Conservation (phyloP, 805 yeast species). For the Cyberlindnera galapagoensis region DNA sequence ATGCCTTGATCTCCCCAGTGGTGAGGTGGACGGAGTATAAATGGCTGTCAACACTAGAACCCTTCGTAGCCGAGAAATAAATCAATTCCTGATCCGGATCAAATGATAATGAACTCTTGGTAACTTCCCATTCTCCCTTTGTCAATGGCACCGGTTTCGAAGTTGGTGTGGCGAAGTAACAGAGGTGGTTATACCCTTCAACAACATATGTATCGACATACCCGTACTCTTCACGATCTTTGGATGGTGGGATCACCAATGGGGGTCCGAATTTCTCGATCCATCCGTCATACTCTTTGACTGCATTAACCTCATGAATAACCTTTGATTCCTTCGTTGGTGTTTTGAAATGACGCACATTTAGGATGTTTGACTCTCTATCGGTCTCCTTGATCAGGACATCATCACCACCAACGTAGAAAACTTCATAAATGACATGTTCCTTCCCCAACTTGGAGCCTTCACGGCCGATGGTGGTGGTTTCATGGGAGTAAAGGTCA, state of each 20-base stretch:
- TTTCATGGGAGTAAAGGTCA: constrained; percentile 31
- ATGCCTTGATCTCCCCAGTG: constrained; percentile 27
- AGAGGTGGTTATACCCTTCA: constrained; percentile 67
- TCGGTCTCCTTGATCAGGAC: constrained; percentile 55
- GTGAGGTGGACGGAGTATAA: constrained; percentile 15
- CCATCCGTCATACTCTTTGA: constrained; percentile 53
- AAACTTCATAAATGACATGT: constrained; percentile 55
- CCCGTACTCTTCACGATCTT: constrained; percentile 38
- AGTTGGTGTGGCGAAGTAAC: constrained; percentile 60
- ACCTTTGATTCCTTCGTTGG: constrained; percentile 26
- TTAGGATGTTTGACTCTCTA: constrained; percentile 58
- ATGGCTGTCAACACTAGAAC: constrained; percentile 33
- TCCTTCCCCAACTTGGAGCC: constrained; percentile 32
- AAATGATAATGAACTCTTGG: constrained; percentile 48
- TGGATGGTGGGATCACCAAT: constrained; percentile 45
- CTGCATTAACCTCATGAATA: constrained; percentile 41
- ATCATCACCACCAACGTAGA: constrained; percentile 50
- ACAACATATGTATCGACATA: constrained; percentile 75
- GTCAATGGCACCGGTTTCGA: constrained; percentile 53
- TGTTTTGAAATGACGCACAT: constrained; percentile 42
- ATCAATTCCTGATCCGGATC: constrained; percentile 44
- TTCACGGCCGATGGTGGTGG: constrained; percentile 19
- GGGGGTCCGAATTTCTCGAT: constrained; percentile 66
- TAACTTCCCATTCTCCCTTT: constrained; percentile 84
- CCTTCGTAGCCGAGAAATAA: constrained; percentile 62